Percentiles rank a stretch among this genome's conserved stretches.
phyloP scores from a whole-genome alignment of 305 asterid species.

The Ilex paraguariensis region DNA sequence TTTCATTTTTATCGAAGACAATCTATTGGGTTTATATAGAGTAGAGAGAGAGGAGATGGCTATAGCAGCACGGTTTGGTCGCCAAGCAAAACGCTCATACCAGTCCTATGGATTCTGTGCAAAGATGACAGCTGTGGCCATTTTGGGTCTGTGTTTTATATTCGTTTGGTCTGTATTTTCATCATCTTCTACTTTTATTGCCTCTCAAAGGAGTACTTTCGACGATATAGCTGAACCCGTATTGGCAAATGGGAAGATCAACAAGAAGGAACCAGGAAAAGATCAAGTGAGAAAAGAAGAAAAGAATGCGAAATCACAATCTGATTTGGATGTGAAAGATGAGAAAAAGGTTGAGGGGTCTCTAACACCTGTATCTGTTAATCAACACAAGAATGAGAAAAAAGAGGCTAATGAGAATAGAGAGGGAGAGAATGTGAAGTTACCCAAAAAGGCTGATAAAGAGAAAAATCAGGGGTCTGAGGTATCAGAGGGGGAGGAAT shows the following conservation, averaged over 20 bases:
- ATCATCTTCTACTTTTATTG: slow-evolving; percentile 50
- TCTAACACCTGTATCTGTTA: slow-evolving; percentile 35
- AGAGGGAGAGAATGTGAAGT: slow-evolving; percentile 24
- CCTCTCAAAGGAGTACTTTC: slow-evolving; percentile 73
- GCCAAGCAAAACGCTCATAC: slow-evolving; percentile 77
- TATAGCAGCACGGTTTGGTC: slow-evolving; percentile 62
- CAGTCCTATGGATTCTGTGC: slow-evolving; percentile 69
- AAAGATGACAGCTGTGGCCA: slow-evolving; percentile 61
- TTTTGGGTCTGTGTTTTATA: slow-evolving; percentile 80
- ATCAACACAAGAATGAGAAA: slow-evolving; percentile 24
- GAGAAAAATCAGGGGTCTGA: slow-evolving; percentile 48
- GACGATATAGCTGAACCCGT: slow-evolving; percentile 78
- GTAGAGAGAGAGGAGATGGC: slow-evolving; percentile 43
- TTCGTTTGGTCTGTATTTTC: slow-evolving; percentile 80
- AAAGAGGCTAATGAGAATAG: slow-evolving; percentile 11
- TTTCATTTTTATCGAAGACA: background rate
- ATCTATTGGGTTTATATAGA: slow-evolving; percentile 17
- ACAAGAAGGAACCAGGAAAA: slow-evolving; percentile 33
- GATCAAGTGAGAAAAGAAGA: slow-evolving; percentile 25
- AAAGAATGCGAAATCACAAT: slow-evolving; percentile 13
- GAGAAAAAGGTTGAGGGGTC: slow-evolving; percentile 38
- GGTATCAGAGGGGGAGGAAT: slow-evolving; percentile 35
- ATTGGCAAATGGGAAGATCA: slow-evolving; percentile 39
- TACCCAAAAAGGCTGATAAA: slow-evolving; percentile 20
- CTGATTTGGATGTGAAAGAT: slow-evolving; percentile 40